These are phyloP conservation scores for Sordaria brevicollis DNA, from an alignment of 495 filamentous ascomycete genomes.

Conservation along the genomic window DNA sequence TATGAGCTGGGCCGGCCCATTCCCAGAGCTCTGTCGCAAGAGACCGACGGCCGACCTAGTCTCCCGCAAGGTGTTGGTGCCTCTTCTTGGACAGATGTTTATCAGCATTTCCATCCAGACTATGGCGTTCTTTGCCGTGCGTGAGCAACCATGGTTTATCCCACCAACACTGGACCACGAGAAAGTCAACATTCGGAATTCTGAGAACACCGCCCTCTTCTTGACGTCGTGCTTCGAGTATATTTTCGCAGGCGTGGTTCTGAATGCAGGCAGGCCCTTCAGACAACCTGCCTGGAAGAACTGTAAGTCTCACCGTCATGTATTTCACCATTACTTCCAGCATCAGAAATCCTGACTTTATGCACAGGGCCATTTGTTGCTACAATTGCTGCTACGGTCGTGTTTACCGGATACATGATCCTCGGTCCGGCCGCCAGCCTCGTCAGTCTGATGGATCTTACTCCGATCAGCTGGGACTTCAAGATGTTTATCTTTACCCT, in stretches of 20 bases:
- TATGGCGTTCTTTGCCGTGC: slow-evolving; percentile 59
- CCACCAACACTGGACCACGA: slow-evolving; percentile 65
- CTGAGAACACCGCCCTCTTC: slow-evolving; percentile 85
- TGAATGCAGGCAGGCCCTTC: slow-evolving; percentile 85
- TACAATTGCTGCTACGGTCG: slow-evolving; percentile 57
- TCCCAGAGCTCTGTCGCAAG: slow-evolving; percentile 67
- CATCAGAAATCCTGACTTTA: neutral
- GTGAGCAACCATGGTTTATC: slow-evolving; percentile 73
- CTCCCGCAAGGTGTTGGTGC: slow-evolving; percentile 83
- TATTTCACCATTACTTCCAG: slow-evolving; percentile 10
- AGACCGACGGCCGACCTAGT: slow-evolving; percentile 88
- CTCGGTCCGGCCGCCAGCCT: slow-evolving; percentile 61
- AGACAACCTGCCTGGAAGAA: slow-evolving; percentile 72
- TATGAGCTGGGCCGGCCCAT: slow-evolving; percentile 94
- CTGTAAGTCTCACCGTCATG: slow-evolving; percentile 42
- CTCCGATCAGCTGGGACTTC: slow-evolving; percentile 58
- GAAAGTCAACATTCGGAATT: slow-evolving; percentile 77
- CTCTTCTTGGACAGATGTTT: slow-evolving; percentile 80
- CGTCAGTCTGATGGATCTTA: slow-evolving; percentile 72
- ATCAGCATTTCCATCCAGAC: slow-evolving; percentile 73
- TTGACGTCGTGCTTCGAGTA: slow-evolving; percentile 90
- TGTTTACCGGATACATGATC: slow-evolving; percentile 66
- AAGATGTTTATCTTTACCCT: slow-evolving; percentile 58
- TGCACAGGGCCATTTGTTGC: slow-evolving; percentile 65
- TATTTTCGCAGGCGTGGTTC: slow-evolving; percentile 74